Conservation (phyloP, 139 green algal genomes). For the Chlorella sp. region DNA sequence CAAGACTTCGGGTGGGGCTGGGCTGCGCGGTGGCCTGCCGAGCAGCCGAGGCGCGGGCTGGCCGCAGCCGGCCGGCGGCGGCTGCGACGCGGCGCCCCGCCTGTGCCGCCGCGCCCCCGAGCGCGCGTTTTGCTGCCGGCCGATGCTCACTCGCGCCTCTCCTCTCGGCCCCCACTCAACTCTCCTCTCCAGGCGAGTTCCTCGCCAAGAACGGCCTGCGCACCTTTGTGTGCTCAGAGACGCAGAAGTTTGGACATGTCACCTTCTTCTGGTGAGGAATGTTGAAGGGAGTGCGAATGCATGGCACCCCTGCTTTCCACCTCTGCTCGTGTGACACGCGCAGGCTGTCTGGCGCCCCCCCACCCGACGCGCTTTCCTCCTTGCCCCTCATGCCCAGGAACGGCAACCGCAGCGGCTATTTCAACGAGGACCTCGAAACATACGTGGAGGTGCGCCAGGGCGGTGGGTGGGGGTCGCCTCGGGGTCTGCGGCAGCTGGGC, state of each 20-base stretch:
- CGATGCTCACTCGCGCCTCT: neutral
- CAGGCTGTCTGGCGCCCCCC: no score
- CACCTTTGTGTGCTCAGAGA: constrained; percentile 95
- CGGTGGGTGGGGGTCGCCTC: no score
- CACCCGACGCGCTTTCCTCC: no score
- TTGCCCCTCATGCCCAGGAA: constrained; percentile 92
- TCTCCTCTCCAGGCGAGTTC: constrained; percentile 70
- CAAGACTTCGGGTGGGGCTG: constrained; percentile 20
- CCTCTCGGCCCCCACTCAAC: neutral
- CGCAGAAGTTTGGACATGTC: constrained; percentile 90
- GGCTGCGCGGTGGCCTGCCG: neutral
- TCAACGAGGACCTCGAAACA: constrained; percentile 88
- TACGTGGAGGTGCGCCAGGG: constrained; percentile 72
- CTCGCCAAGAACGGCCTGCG: constrained; percentile 82
- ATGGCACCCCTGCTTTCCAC: neutral
- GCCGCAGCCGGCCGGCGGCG: no score
- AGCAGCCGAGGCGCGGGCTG: no score
- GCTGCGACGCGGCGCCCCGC: neutral
- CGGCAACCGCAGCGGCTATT: constrained; percentile 94
- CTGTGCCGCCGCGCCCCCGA: neutral
- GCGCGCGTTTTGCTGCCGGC: neutral
- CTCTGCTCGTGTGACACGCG: neutral
- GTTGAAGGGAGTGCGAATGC: no score
- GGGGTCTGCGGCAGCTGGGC: no score
- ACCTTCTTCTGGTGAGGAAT: constrained; percentile 99